These are phyloP conservation scores for Ampelomyces quisqualis DNA, from an alignment of 2,329 filamentous ascomycete genomes.

Conservation along the genomic window DNA sequence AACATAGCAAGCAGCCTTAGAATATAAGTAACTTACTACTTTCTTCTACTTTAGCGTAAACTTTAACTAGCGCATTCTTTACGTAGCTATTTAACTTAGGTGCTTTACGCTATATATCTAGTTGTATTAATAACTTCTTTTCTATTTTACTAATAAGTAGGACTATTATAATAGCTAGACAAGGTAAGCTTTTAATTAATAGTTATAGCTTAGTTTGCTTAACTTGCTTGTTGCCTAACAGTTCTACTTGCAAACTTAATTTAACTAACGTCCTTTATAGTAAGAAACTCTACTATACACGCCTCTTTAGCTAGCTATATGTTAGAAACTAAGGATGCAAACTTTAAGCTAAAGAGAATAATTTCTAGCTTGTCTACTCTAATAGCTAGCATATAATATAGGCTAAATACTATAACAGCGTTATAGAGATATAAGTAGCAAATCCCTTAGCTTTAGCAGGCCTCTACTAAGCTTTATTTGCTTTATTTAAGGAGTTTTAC, in stretches of 20 bases:
- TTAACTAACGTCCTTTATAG: not conserved
- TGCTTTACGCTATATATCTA: not conserved
- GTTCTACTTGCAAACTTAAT: not conserved
- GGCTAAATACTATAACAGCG: not conserved
- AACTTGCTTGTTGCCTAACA: not conserved
- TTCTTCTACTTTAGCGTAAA: not conserved
- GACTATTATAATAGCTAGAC: not conserved
- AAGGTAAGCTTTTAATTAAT: not conserved
- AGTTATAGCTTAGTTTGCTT: not conserved
- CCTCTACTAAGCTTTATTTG: not conserved
- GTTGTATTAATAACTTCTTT: not conserved
- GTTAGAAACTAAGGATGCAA: not conserved
- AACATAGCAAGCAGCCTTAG: not conserved
- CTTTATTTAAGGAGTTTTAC: not conserved
- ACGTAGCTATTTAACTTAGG: not conserved
- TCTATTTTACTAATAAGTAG: not conserved
- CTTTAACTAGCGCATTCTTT: not conserved
- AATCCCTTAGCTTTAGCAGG: not conserved
- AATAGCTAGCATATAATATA: not conserved
- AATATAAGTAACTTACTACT: not conserved
- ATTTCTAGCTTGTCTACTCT: not conserved
- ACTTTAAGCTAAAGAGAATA: not conserved
- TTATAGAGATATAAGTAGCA: not conserved
- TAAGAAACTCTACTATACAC: not conserved
- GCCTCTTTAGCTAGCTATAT: not conserved